Conservation (phyloP, 192 early-diverging fungal species). For the Mortierella hygrophila region DNA sequence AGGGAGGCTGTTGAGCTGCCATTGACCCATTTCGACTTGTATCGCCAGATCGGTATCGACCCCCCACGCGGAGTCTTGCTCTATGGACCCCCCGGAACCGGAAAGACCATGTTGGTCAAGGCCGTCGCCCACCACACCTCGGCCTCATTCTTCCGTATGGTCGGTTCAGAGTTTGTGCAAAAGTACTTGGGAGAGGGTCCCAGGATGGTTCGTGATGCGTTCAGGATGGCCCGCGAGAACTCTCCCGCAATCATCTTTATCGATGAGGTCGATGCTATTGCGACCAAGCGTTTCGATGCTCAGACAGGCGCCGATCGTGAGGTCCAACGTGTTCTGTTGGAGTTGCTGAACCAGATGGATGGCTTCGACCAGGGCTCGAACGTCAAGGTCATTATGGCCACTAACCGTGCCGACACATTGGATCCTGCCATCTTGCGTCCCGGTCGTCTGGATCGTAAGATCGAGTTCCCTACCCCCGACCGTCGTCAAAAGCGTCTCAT, state of each 20-base stretch:
- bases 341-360: slow-evolving; percentile 99
- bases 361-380: slow-evolving; percentile 98
- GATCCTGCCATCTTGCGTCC: slow-evolving; percentile 98
- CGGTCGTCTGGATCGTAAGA: slow-evolving; percentile 97
- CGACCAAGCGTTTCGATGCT: slow-evolving; percentile 98
- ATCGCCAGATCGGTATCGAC: slow-evolving; percentile 98
- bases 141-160: slow-evolving; percentile 96
- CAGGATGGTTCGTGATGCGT: slow-evolving; percentile 97
- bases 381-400: slow-evolving; percentile 99
- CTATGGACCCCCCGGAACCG: slow-evolving; percentile 99
- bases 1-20: slow-evolving; percentile 98
- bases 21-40: slow-evolving; percentile 97
- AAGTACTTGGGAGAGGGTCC: slow-evolving; percentile 99
- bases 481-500: slow-evolving; percentile 97
- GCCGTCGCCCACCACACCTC: slow-evolving; percentile 99
- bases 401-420: slow-evolving; percentile 96
- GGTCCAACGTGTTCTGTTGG: slow-evolving; percentile 97
- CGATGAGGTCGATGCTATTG: slow-evolving; percentile 99
- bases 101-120: slow-evolving; percentile 99
- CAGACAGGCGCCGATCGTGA: slow-evolving; percentile 99
- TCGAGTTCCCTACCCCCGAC: slow-evolving; percentile 99
- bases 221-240: slow-evolving; percentile 96
- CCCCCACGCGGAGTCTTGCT: slow-evolving; percentile 98
- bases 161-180: slow-evolving; percentile 98
- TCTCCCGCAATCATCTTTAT: slow-evolving; percentile 98